Base-by-base conservation (phyloP, 768 basidiomycete species). In the Rhizopogon vinicolor region DNA sequence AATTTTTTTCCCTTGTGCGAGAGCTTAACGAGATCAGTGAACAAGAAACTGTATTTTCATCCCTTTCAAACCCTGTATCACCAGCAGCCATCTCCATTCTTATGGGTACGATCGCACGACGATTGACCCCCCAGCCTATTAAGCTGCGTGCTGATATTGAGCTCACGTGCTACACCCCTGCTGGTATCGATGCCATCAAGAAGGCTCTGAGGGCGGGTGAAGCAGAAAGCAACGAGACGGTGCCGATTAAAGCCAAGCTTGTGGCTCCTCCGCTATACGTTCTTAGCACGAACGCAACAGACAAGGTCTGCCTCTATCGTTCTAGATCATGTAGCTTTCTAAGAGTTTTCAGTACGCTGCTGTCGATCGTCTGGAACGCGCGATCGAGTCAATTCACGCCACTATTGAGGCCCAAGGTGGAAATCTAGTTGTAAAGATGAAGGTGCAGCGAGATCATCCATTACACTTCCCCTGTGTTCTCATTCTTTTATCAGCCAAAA, bases 91-190 rank as follows among this genome's bases (percentile, higher is more conserved):
- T 84, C 31, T 71, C 78, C 3, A 77, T 89, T 42, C 81, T 98
- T 18, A 82, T 81, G 58, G 72, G 80, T 53, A 96, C 93, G 19
- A 97, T 99, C 66, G 94, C 95, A 7, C 87, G 94, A 43, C 87
- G 97, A 12, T 78, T 98, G 40, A 99, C 97, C 0, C 97, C 97
- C 1, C 97, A 99, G 70, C 94, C 97, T 5, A 95, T 99, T 79
- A 99, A 98, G 75, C 83, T 99, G 41, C 92, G 97, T 62, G 94
- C 97, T 4, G 97, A 99, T 72, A 91, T 99, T 64, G 94, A 98
- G 73, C 75, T 99, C 44, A 97, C 94, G 41, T 98, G 96, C 72
- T 99, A 97, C 70, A 88, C 89, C 1, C 94, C 93, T 35, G 84
- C 91, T 6, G 96, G 97, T 8, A 98, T 99, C 68, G 93, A 97